A percentile compares a stretch with the other conserved stretches of the same genome.
phyloP scores from a whole-genome alignment of 805 yeast species.

The Ogataea pignaliae region DNA sequence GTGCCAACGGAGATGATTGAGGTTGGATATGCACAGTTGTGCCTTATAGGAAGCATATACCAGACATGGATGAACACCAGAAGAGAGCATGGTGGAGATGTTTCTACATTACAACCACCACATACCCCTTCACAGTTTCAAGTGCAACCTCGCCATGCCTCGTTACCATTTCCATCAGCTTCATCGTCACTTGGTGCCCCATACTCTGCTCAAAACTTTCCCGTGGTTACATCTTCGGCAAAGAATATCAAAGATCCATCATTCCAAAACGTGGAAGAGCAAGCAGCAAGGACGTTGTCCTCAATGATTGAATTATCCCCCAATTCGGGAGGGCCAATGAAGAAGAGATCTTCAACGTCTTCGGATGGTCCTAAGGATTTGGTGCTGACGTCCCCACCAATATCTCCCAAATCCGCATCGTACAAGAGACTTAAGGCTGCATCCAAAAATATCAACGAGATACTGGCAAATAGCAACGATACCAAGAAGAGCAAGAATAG shows the following conservation, averaged over 20 bases:
- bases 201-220: constrained; percentile 3
- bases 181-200: background rate
- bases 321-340: background rate
- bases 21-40: constrained; percentile 15
- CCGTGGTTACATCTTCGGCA: constrained; percentile 4
- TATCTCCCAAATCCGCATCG: constrained; percentile 19
- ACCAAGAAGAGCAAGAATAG: too few relatives aligned
- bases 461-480: too few relatives aligned
- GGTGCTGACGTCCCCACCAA: constrained; percentile 18
- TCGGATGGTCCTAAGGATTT: too few relatives aligned
- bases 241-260: constrained; percentile 3
- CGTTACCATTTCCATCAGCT: background rate
- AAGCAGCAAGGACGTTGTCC: constrained; percentile 26
- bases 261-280: constrained; percentile 22
- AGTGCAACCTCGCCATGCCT: constrained; percentile 3
- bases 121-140: background rate
- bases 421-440: constrained; percentile 4
- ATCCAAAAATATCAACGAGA: too few relatives aligned
- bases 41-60: constrained; percentile 10
- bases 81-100: too few relatives aligned
- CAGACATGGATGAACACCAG: constrained; percentile 10
- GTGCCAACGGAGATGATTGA: constrained; percentile 17
- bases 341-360: too few relatives aligned
- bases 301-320: constrained; percentile 19
- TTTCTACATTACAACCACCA: constrained; percentile 1